Evolutionary conservation across 495 filamentous ascomycete species (phyloP).

Genomic region (Aspergillus incahuasiensis): DNA sequence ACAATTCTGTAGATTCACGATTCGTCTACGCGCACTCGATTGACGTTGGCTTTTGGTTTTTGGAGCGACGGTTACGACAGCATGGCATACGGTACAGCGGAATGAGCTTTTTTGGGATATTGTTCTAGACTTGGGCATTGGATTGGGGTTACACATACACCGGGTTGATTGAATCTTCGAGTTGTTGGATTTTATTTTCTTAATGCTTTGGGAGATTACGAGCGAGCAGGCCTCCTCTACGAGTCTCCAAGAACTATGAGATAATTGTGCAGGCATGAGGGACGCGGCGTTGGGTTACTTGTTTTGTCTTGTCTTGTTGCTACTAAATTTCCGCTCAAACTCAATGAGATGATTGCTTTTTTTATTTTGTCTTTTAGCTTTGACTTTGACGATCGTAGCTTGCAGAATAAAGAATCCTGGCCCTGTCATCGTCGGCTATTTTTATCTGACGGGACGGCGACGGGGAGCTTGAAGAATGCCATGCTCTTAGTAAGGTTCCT

Average conservation of each 20-base stretch:
- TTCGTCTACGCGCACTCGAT: background rate
- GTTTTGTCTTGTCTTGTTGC: background rate
- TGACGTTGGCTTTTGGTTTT: background rate
- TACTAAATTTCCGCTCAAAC: background rate
- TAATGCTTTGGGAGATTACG: background rate
- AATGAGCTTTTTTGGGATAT: background rate
- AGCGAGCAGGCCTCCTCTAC: background rate
- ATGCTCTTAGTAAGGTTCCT: background rate
- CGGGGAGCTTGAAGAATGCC: background rate
- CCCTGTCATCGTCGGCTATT: background rate
- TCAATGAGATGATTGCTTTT: background rate
- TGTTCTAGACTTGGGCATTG: background rate
- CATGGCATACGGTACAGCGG: background rate
- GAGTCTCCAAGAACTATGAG: background rate
- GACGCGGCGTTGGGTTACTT: background rate
- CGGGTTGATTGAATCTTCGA: background rate
- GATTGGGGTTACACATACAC: background rate
- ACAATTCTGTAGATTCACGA: background rate
- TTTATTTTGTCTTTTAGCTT: background rate
- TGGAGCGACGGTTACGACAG: background rate
- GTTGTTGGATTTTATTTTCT: background rate
- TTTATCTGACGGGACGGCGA: background rate
- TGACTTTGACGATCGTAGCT: no score
- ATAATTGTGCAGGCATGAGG: background rate
- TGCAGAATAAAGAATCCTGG: background rate